Base-by-base conservation (phyloP, 768 basidiomycete species). In the Tylopilus rubrobrunneus region DNA sequence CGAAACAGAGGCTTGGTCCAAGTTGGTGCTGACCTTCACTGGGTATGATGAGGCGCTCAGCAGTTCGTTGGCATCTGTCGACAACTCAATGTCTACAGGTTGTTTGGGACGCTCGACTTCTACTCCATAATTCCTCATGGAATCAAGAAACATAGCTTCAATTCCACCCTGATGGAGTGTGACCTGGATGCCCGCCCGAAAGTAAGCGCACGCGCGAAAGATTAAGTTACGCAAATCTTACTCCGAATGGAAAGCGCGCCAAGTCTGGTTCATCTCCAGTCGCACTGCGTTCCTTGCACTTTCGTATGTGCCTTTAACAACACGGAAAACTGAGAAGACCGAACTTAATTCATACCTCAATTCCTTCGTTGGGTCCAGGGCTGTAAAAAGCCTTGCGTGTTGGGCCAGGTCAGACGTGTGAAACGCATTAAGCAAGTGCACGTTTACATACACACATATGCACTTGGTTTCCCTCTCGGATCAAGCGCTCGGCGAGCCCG, bases 381-480 rank as follows among this genome's bases (percentile, higher is more conserved):
- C 85, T 83, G 62, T 89, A 89, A 63, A 88, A 87, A 7, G 86
- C 82, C 87, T 89, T 48, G 5, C 25, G 52, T 10, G 19, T 19
- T n/a, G 7, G n/a, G 27, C 4, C 28, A 7, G 5, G n/a, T 39
- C 41, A 37, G 21, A 19, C 21, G n/a, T 11, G 11, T 23, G n/a
- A 45, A 25, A 25, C 8, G 12, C n/a, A 4, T 11, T 5, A 12
- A 19, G 3, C 15, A 19, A 48, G 5, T 0, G 3, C 42, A 15
- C 10, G 9, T 7, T 41, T 4, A 71, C 80, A 56, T 64, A 88
- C 87, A 44, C 80, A 81, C 67, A 81, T 77, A 54, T 86, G 80
- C 75, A 89, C 75, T 44, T 85, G 84, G 53, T 81, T 82, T 4
- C 80, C 86, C 61, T 87, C 79, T 31, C 68, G 74, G 31, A 88